A percentile compares a stretch with the other conserved stretches of the same genome.
Conservation (phyloP, 352 stramenopile genomes). For the Ophiocytium majus region DNA sequence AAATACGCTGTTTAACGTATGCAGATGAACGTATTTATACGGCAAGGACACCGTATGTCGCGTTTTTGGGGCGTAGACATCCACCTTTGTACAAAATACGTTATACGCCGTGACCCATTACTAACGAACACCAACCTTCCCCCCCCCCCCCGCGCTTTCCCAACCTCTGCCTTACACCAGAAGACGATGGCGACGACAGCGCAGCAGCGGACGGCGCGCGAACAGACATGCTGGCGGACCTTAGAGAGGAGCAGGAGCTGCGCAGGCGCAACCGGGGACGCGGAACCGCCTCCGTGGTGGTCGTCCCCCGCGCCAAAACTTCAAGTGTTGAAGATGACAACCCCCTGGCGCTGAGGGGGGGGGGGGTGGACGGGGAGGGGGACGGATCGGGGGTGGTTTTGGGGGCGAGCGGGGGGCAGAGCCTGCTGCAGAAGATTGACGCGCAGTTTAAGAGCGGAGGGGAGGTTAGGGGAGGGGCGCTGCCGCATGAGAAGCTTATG, state of each 20-base stretch:
- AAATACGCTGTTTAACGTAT: too few species aligned
- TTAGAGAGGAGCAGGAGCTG: slow-evolving; percentile 47
- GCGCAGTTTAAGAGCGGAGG: slow-evolving; percentile 22
- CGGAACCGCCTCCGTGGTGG: not conserved
- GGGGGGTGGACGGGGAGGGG: not conserved
- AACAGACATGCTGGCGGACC: slow-evolving; percentile 40
- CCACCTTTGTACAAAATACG: not conserved
- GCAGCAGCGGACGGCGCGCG: slow-evolving; percentile 30
- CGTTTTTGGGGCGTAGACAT: too few species aligned
- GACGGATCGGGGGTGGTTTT: not conserved
- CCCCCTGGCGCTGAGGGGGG: not conserved
- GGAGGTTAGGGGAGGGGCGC: not conserved
- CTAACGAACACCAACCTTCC: too few species aligned
- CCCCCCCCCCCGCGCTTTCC: too few species aligned
- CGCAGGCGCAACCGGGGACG: slow-evolving; percentile 31
- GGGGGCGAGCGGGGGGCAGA: slow-evolving; percentile 12
- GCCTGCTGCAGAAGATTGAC: slow-evolving; percentile 23
- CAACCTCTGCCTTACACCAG: not conserved
- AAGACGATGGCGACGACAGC: not conserved
- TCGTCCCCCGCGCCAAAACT: not conserved
- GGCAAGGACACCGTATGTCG: too few species aligned
- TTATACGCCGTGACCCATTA: not conserved
- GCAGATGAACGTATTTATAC: too few species aligned
- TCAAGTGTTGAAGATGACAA: slow-evolving; percentile 2
- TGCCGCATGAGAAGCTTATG: slow-evolving; percentile 25